A percentile compares a stretch with the other conserved stretches of the same genome.
Conservation (phyloP, 352 stramenopile species). For the Pythium folliculosum region DNA sequence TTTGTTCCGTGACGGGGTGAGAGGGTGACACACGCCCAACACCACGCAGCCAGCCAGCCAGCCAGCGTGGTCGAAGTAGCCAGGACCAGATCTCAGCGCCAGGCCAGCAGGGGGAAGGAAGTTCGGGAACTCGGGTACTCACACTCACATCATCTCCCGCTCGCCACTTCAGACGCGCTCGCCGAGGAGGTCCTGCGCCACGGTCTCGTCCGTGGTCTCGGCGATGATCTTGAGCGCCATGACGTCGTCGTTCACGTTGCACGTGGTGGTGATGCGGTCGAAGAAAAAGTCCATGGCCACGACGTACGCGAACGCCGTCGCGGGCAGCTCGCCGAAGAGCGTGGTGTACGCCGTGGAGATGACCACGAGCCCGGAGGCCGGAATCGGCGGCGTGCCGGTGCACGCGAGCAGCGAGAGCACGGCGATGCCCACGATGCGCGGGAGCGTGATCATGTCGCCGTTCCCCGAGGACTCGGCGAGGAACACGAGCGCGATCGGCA, state of each 20-base stretch:
- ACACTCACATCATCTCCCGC: background rate
- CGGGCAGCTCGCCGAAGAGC: constrained; percentile 53
- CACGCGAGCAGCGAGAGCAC: constrained; percentile 58
- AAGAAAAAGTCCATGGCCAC: constrained; percentile 64
- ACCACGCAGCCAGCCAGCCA: too few relatives aligned
- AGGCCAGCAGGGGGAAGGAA: too few relatives aligned
- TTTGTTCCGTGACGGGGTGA: too few relatives aligned
- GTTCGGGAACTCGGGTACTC: too few relatives aligned
- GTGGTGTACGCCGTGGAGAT: constrained; percentile 70
- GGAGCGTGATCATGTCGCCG: constrained; percentile 44
- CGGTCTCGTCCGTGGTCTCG: constrained; percentile 67
- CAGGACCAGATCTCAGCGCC: too few relatives aligned
- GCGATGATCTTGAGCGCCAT: constrained; percentile 74
- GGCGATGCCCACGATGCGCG: constrained; percentile 50
- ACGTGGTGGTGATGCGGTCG: constrained; percentile 59
- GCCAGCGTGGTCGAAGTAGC: too few relatives aligned
- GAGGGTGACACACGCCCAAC: too few relatives aligned
- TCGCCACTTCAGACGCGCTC: constrained; percentile 26
- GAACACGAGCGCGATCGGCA: constrained; percentile 58
- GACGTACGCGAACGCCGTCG: constrained; percentile 51
- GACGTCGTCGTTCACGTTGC: constrained; percentile 79
- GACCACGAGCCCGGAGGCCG: constrained; percentile 47
- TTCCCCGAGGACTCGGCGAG: constrained; percentile 59
- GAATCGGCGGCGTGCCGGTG: constrained; percentile 50
- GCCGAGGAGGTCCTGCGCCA: constrained; percentile 50